Evolutionary conservation across 106 monocot genomes (phyloP).

Genomic region (Allium cepa): DNA sequence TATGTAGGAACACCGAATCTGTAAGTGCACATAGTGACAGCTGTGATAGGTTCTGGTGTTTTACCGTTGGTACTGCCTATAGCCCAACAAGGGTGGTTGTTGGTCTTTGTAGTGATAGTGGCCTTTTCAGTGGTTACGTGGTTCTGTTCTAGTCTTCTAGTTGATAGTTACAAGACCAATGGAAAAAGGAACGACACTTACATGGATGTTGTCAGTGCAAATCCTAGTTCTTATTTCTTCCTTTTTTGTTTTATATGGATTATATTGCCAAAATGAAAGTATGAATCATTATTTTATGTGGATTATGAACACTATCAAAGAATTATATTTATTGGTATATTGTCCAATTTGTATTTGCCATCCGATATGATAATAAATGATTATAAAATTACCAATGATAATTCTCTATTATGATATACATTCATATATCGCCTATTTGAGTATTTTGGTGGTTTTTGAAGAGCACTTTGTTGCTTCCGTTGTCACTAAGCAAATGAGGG

Average conservation of each 20-base stretch:
- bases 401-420: too few relatives aligned
- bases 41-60: conserved; percentile 16
- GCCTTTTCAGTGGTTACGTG: conserved; percentile 17
- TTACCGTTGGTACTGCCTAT: conserved; percentile 4
- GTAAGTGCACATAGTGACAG: conserved; percentile 18
- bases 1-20: conserved; percentile 14
- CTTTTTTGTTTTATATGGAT: neutral
- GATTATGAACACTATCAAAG: too few relatives aligned
- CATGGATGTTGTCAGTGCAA: conserved; percentile 19
- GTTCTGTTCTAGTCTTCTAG: conserved; percentile 15
- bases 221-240: conserved; percentile 10
- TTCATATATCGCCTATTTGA: too few relatives aligned
- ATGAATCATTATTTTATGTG: too few relatives aligned
- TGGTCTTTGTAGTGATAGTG: conserved; percentile 5
- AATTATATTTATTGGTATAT: too few relatives aligned
- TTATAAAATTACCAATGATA: too few relatives aligned
- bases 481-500: too few relatives aligned
- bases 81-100: conserved; percentile 18
- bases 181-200: conserved; percentile 16
- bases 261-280: too few relatives aligned
- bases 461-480: too few relatives aligned
- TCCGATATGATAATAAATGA: too few relatives aligned
- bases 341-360: too few relatives aligned
- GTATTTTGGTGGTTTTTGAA: too few relatives aligned
- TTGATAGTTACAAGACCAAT: conserved; percentile 14